These are phyloP conservation scores for Solanum bulbocastanum DNA, from an alignment of 257 asterid species.

Conservation along the genomic window DNA sequence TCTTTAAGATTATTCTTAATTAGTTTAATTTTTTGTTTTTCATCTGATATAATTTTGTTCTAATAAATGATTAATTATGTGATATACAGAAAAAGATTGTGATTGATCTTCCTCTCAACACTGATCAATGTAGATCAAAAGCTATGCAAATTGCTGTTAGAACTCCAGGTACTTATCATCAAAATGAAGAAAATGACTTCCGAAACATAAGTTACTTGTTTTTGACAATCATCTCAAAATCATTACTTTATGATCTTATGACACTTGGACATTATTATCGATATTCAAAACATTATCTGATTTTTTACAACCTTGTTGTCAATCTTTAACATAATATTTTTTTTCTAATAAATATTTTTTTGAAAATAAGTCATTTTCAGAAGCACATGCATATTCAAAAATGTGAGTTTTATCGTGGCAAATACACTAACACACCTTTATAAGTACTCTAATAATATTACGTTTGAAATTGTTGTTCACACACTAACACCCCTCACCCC, in stretches of 20 bases:
- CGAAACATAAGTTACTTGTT: too few species aligned
- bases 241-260: too few species aligned
- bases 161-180: background rate
- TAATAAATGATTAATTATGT: background rate
- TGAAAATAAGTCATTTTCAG: background rate
- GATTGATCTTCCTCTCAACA: background rate
- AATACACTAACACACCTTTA: background rate
- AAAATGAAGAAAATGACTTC: background rate
- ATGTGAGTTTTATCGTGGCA: background rate
- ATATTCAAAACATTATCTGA: background rate
- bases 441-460: too few species aligned
- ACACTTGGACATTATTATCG: background rate
- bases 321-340: too few species aligned
- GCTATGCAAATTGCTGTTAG: constrained; percentile 13
- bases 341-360: too few species aligned
- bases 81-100: constrained; percentile 9
- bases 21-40: background rate
- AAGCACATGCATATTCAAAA: background rate
- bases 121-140: constrained; percentile 6
- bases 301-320: background rate
- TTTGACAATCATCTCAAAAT: background rate
- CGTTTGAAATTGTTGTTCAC: too few species aligned
- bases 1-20: background rate
- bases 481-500: too few species aligned
- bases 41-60: background rate